Evolutionary conservation across 352 stramenopile species (phyloP).

Genomic region (Phytophthora macrochlamydospora): DNA sequence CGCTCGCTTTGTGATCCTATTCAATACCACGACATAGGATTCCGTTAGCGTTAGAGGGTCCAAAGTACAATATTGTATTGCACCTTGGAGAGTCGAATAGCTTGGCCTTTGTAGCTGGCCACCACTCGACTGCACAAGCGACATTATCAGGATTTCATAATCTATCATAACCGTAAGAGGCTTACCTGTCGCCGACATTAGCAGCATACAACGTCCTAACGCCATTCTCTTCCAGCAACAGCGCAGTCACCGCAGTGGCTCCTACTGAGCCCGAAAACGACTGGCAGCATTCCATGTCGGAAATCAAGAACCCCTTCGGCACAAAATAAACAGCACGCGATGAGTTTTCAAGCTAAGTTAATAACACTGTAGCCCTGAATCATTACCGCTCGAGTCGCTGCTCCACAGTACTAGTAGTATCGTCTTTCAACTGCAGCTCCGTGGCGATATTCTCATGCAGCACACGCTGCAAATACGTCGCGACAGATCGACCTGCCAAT

Average conservation of each 20-base stretch:
- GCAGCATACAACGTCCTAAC: slow-evolving; percentile 55
- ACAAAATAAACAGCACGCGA: neutral
- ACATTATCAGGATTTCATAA: no score
- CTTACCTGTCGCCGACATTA: slow-evolving; percentile 82
- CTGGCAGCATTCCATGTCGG: slow-evolving; percentile 79
- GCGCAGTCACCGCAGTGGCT: slow-evolving; percentile 62
- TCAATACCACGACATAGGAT: no score
- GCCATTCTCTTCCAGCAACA: slow-evolving; percentile 51
- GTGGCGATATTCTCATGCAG: slow-evolving; percentile 68
- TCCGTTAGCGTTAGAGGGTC: no score
- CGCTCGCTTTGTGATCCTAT: slow-evolving; percentile 81
- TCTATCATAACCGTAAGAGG: no score
- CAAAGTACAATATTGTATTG: neutral
- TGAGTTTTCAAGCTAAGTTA: neutral
- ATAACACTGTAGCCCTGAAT: neutral
- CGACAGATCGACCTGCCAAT: slow-evolving; percentile 64
- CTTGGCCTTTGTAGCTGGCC: slow-evolving; percentile 55
- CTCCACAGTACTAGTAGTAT: slow-evolving; percentile 53
- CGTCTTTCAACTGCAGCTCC: slow-evolving; percentile 42
- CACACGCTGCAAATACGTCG: slow-evolving; percentile 64
- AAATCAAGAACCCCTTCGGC: slow-evolving; percentile 66
- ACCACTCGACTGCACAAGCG: slow-evolving; percentile 61
- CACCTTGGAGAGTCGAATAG: slow-evolving; percentile 63
- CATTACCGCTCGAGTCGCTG: slow-evolving; percentile 64
- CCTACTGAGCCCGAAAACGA: slow-evolving; percentile 50